Percentiles rank a stretch among this genome's conserved stretches.
Conservation (phyloP, 768 basidiomycete genomes). For the Psilocybe azurescens region DNA sequence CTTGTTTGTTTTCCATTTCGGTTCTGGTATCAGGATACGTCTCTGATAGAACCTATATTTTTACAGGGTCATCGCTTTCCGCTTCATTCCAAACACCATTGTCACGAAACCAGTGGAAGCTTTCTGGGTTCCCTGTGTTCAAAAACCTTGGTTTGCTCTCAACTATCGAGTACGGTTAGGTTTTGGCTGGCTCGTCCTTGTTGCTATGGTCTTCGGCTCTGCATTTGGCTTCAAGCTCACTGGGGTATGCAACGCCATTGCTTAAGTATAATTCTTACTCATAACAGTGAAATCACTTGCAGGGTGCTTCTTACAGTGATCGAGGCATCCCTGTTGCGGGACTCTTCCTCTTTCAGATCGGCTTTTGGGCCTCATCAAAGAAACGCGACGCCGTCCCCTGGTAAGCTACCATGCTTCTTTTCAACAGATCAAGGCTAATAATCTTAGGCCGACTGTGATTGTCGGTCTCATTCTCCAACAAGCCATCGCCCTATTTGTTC, state of each 20-base stretch:
- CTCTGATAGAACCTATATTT: constrained; percentile 30
- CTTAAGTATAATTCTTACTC: constrained; percentile 11
- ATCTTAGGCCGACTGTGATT: constrained; percentile 76
- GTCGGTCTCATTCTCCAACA: constrained; percentile 90
- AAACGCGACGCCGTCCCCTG: constrained; percentile 72
- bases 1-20: constrained; percentile 52
- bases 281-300: constrained; percentile 4
- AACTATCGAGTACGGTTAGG: constrained; percentile 55
- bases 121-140: constrained; percentile 69
- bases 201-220: constrained; percentile 81
- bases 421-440: not conserved
- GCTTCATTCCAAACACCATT: constrained; percentile 77
- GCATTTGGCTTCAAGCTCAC: constrained; percentile 79
- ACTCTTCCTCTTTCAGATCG: constrained; percentile 76
- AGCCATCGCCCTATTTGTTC: constrained; percentile 84
- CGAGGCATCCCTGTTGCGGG: constrained; percentile 84
- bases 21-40: not conserved
- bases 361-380: constrained; percentile 72
- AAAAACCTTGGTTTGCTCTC: constrained; percentile 67
- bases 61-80: constrained; percentile 75
- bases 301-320: constrained; percentile 69
- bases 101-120: constrained; percentile 74
- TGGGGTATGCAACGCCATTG: constrained; percentile 46
- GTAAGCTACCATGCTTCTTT: constrained; percentile 40
- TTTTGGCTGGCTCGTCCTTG: constrained; percentile 76